These are phyloP conservation scores for Metschnikowia kofuensis DNA, from an alignment of 805 yeast species.

Conservation along the genomic window DNA sequence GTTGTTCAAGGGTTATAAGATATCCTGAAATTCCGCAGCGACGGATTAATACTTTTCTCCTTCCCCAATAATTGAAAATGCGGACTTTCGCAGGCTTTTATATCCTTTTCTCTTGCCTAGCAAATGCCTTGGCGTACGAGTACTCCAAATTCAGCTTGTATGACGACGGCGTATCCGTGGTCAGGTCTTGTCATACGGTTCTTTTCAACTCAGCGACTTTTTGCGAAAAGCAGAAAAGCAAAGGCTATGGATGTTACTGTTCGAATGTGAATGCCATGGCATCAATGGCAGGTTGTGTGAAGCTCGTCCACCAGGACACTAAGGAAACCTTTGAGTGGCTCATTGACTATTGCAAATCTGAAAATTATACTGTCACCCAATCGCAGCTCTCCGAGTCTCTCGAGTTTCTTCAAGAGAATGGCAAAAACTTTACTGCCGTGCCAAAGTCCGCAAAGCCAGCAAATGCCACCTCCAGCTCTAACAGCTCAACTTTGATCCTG, in stretches of 20 bases:
- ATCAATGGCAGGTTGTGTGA: background rate
- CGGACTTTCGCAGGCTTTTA: background rate
- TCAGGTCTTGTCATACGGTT: background rate
- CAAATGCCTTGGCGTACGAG: background rate
- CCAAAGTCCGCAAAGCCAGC: conserved; percentile 6
- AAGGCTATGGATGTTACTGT: background rate
- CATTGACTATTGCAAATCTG: background rate
- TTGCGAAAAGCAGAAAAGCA: background rate
- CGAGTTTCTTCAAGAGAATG: background rate
- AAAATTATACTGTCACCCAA: background rate
- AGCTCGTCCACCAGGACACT: background rate
- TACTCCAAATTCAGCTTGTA: background rate
- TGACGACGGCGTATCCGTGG: background rate
- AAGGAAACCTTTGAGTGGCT: background rate
- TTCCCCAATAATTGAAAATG: background rate
- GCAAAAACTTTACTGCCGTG: background rate
- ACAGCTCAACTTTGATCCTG: background rate
- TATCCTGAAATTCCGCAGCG: background rate
- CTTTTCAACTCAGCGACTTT: background rate
- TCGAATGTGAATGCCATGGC: background rate
- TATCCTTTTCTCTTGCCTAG: background rate
- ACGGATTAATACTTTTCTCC: too few species aligned
- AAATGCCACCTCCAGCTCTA: background rate
- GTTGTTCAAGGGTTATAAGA: background rate
- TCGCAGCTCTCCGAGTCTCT: background rate